phyloP scores from a whole-genome alignment of 306 rosid genomes.

The Cucumis melo region DNA sequence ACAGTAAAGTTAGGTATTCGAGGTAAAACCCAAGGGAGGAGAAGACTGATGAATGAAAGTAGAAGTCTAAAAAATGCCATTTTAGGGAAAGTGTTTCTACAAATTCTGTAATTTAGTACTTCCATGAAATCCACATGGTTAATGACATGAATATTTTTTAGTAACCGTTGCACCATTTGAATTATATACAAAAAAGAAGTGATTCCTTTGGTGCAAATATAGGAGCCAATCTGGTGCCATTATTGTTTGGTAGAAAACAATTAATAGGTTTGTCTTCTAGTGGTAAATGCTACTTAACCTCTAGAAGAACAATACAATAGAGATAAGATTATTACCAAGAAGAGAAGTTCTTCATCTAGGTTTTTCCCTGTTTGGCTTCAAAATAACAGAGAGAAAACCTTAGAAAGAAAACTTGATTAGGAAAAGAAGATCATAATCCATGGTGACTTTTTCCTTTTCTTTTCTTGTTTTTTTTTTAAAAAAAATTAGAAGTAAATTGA shows the following conservation, averaged over 20 bases:
- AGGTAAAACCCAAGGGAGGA: background rate
- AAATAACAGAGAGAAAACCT: background rate
- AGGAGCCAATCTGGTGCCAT: conserved; percentile 11
- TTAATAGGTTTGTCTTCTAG: background rate
- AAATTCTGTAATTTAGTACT: conserved; percentile 1
- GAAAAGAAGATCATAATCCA: background rate
- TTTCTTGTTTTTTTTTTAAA: too few relatives aligned
- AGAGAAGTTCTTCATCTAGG: conserved; percentile 1
- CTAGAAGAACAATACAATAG: conserved; percentile 7
- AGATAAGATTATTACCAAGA: background rate
- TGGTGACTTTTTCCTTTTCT: background rate
- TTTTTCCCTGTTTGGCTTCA: background rate
- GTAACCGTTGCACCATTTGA: conserved; percentile 5
- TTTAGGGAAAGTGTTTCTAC: background rate
- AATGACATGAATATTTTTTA: background rate
- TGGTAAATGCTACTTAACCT: conserved; percentile 8
- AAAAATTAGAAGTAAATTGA: background rate
- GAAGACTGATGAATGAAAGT: background rate
- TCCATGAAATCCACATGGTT: conserved; percentile 4
- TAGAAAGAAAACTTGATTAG: background rate
- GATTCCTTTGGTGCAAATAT: conserved; percentile 6
- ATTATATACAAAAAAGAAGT: background rate
- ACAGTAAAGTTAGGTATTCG: background rate
- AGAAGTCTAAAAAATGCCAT: background rate
- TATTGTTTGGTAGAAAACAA: conserved; percentile 4